phyloP scores from a whole-genome alignment of 345 rosid genomes.

The Brassica cretica region DNA sequence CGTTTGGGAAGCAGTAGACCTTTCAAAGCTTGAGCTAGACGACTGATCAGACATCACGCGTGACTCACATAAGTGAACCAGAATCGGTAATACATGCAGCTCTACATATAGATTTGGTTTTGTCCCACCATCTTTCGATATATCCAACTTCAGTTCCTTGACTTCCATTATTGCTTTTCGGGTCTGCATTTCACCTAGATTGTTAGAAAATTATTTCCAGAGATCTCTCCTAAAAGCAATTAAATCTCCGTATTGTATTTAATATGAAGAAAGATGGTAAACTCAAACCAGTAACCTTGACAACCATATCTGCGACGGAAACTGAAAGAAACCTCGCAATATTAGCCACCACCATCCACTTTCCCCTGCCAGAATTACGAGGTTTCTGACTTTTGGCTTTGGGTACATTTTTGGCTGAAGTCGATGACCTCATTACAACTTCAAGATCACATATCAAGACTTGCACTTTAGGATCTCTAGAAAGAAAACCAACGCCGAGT shows the following conservation, averaged over 20 bases:
- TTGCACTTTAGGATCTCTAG: constrained; percentile 90
- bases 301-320: constrained; percentile 75
- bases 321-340: constrained; percentile 86
- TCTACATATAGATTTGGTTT: constrained; percentile 61
- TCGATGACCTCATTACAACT: constrained; percentile 74
- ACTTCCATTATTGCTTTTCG: constrained; percentile 62
- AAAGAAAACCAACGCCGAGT: constrained; percentile 87
- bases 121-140: constrained; percentile 80
- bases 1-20: constrained; percentile 48
- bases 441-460: constrained; percentile 80
- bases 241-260: neutral
- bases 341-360: constrained; percentile 91
- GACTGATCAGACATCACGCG: constrained; percentile 57
- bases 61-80: constrained; percentile 64
- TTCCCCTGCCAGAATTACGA: constrained; percentile 73
- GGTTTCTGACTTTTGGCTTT: constrained; percentile 55
- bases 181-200: constrained; percentile 54
- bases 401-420: constrained; percentile 50
- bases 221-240: neutral
- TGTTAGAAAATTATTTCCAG: neutral
- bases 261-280: neutral
- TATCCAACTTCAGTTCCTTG: constrained; percentile 75
- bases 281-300: constrained; percentile 59
- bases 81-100: constrained; percentile 69
- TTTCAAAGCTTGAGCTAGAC: constrained; percentile 45